A percentile compares a stretch with the other conserved stretches of the same genome.
phyloP scores from a whole-genome alignment of 768 basidiomycete genomes.

The Trametes cubensis region DNA sequence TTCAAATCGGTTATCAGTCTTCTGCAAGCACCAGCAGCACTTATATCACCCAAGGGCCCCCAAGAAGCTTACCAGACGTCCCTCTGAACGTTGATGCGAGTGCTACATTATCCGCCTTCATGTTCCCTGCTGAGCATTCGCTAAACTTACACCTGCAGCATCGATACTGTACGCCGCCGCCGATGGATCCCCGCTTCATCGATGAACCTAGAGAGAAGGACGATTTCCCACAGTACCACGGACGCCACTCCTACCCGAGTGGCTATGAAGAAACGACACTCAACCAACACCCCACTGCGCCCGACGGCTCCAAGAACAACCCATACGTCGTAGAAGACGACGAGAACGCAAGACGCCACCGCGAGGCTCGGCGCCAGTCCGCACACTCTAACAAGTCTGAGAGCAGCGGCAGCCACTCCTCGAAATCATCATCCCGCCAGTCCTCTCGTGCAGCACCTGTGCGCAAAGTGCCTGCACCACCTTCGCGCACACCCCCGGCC shows the following conservation, averaged over 20 bases:
- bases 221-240: slow-evolving; percentile 8
- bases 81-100: slow-evolving; percentile 16
- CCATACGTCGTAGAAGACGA: slow-evolving; percentile 18
- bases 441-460: neutral
- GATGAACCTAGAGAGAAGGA: slow-evolving; percentile 1
- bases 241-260: neutral
- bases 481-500: neutral
- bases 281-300: neutral
- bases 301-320: neutral
- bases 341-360: neutral
- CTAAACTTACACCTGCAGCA: neutral
- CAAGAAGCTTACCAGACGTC: slow-evolving; percentile 11
- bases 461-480: neutral
- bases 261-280: slow-evolving; percentile 8
- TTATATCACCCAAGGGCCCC: neutral
- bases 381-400: neutral
- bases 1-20: neutral
- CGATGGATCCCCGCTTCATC: slow-evolving; percentile 10
- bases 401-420: neutral
- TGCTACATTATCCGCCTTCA: neutral
- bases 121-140: neutral
- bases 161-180: slow-evolving; percentile 20
- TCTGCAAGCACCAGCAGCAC: neutral
- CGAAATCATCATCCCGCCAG: too few relatives aligned
- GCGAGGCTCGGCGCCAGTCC: neutral